Conservation (phyloP, 1,284 basidiomycete genomes). For the Apiotrichum akiyoshidainum region DNA sequence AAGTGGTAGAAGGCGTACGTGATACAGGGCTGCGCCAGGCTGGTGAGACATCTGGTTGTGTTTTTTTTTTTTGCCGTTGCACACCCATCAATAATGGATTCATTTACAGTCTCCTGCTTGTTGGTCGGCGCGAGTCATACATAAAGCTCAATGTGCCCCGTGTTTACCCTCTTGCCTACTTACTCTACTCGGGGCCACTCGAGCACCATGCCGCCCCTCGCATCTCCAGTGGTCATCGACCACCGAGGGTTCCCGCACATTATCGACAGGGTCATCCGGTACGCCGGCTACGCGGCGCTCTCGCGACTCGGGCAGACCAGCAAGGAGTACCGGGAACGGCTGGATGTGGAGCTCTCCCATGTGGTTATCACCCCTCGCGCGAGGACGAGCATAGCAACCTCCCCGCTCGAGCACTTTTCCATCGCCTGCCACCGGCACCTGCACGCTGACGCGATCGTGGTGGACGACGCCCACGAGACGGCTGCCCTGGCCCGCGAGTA, state of each 20-base stretch:
- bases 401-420: background rate
- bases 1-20: too few relatives aligned
- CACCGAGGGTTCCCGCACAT: background rate
- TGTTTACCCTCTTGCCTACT: too few relatives aligned
- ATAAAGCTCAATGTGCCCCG: too few relatives aligned
- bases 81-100: too few relatives aligned
- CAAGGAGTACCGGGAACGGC: background rate
- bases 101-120: too few relatives aligned
- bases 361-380: background rate
- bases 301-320: background rate
- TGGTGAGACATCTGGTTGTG: too few relatives aligned
- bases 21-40: too few relatives aligned
- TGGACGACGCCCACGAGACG: background rate
- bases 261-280: background rate
- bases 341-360: background rate
- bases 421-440: background rate
- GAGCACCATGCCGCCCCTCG: too few relatives aligned
- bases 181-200: too few relatives aligned
- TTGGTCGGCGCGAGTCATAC: too few relatives aligned
- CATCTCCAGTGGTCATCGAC: background rate
- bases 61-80: too few relatives aligned
- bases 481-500: background rate
- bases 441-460: background rate
- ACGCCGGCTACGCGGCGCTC: background rate
- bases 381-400: too few relatives aligned